Base-by-base conservation (phyloP, 176 grass and related monocot species). In the Otatea glauca region DNA sequence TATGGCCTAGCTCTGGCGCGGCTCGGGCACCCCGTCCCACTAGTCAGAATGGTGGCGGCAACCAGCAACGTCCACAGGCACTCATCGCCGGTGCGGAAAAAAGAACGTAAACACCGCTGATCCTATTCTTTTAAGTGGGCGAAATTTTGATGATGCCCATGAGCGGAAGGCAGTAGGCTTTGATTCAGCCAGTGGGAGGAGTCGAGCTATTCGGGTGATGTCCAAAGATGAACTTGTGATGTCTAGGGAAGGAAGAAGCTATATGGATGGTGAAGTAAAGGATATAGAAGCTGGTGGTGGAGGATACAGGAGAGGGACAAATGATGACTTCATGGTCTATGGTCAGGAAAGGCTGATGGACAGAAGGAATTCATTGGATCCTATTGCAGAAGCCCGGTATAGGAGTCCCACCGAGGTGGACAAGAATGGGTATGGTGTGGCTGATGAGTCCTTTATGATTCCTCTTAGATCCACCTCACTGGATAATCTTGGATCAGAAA, bases 361-460 rank as follows among this genome's bases (percentile, higher is more conserved):
- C n/a, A 77, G 88, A 41, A 68, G 68, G 71, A 87, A 20, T 43
- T 86, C 80, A 37, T 90, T 95, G 77, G 93, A 99, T 74, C 97
- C 93, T 70, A 88, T 94, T 55, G 81, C 88, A 49, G 93, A 99
- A 81, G 76, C 86, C n/a, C 63, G 42, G 13, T 91, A 88, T 76
- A 87, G 70, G 90, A 88, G 66, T 68, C 82, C 88, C 25, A 85
- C 24, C 54, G 63, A 87, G 49, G 70, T 65, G 79, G 82, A 86
- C 23, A 97, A 97, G 78, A 84, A 81, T 64, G 61, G 74, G n/a
- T 75, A 89, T 65, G 81, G 23, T 67, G 84, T 64, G 23, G 84
- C 58, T 21, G 96, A 96, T 69, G 97, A 99, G 61, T 99, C 91
- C 13, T 99, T 99, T 77, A 89, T 96, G 81, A 80, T 99, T 82